Evolutionary conservation across 345 rosid genomes (phyloP).

Genomic region (Citrus inodora): DNA sequence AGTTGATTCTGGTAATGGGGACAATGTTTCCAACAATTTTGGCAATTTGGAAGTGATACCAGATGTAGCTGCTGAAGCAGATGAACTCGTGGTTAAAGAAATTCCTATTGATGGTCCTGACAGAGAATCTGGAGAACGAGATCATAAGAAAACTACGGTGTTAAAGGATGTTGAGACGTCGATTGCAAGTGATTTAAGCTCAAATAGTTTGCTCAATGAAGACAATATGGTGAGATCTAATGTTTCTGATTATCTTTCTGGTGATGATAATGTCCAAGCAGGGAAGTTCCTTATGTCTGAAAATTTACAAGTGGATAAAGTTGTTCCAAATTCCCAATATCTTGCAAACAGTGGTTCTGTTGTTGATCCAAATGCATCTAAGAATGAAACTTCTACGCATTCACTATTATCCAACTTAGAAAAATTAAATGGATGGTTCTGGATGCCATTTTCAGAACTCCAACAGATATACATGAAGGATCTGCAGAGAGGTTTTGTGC

Average conservation of each 20-base stretch:
- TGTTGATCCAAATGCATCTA: conserved; percentile 23
- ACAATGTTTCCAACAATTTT: conserved; percentile 20
- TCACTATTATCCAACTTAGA: conserved; percentile 43
- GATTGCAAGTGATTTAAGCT: conserved; percentile 14
- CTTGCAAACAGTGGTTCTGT: conserved; percentile 18
- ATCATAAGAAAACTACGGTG: conserved; percentile 13
- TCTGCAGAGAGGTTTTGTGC: conserved; percentile 54
- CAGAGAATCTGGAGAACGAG: conserved; percentile 21
- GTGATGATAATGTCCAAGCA: conserved; percentile 17
- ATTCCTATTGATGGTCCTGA: conserved; percentile 35
- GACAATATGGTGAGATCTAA: conserved; percentile 7
- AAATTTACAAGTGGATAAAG: conserved; percentile 30
- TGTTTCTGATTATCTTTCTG: conserved; percentile 13
- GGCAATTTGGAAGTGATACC: conserved; percentile 16
- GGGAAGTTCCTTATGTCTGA: conserved; percentile 16
- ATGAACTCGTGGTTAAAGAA: conserved; percentile 34
- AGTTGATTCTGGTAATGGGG: conserved; percentile 21
- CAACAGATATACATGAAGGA: conserved; percentile 47
- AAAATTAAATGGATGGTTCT: conserved; percentile 65
- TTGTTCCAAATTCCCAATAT: conserved; percentile 31
- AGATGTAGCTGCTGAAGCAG: conserved; percentile 18
- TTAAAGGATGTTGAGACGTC: conserved; percentile 29
- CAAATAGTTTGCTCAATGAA: conserved; percentile 5
- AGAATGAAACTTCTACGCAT: conserved; percentile 25
- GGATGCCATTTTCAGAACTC: conserved; percentile 77